phyloP scores from a whole-genome alignment of 108 stramenopile genomes.

The Nitzschia sp. region DNA sequence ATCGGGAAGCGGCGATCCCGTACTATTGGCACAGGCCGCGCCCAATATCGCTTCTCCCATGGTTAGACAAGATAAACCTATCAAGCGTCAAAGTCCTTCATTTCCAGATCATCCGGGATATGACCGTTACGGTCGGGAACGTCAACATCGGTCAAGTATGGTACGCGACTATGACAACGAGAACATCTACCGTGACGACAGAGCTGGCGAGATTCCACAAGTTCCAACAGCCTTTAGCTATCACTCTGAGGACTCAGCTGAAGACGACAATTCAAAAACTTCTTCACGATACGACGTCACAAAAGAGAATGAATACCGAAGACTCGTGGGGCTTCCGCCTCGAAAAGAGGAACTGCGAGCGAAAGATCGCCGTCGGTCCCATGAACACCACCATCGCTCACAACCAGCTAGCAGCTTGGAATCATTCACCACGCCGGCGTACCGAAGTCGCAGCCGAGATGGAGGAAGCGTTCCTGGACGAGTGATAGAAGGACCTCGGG shows the following conservation, averaged over 20 bases:
- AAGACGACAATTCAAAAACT: not conserved
- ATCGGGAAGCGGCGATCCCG: no score
- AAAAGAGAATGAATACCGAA: conserved; percentile 8
- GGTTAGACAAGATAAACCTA: no score
- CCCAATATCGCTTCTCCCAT: no score
- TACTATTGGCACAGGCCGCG: no score
- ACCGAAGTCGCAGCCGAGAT: not conserved
- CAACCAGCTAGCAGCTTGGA: not conserved
- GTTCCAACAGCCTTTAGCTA: conserved; percentile 24
- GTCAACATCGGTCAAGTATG: no score
- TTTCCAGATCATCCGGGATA: no score
- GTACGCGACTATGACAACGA: no score
- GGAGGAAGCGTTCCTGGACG: not conserved
- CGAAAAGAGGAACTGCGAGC: not conserved
- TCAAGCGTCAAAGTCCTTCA: no score
- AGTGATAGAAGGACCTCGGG: not conserved
- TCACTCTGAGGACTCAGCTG: conserved; percentile 16
- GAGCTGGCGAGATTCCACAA: not conserved
- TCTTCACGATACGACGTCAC: not conserved
- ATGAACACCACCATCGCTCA: not conserved
- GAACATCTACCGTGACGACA: not conserved
- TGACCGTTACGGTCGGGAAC: no score
- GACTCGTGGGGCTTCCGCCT: not conserved
- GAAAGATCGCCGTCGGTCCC: not conserved
- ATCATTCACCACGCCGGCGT: not conserved